Base-by-base conservation (phyloP, 140 eudicot genomes). In the Flaveria floridana region DNA sequence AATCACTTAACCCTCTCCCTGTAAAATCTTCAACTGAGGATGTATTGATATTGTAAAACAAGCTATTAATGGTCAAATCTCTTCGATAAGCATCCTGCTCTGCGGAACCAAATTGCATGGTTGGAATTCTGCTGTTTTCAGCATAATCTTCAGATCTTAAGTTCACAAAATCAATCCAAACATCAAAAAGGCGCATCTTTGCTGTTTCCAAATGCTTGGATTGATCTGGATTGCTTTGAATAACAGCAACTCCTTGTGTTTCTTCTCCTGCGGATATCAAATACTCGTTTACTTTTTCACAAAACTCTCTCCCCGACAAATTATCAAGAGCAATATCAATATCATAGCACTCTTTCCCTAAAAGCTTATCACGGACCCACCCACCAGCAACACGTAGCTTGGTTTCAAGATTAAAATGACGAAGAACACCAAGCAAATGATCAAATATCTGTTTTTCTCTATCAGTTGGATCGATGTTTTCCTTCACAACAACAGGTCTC, bases 321-420 rank as follows among this genome's bases (percentile, higher is more conserved):
- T 73, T 7, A 73, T 73, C 78, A 44, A 59, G 58, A 61, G 78
- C 69, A 58, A 73, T 73, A 61, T 73, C 78, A 1, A 73, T 73
- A 61, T 73, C 78, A 44, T 46, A 61, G 7, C 77, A 72, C 41
- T 72, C 77, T 58, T 72, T 72, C 64, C 77, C 77, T 72, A 72
- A 21, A 42, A 73, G 70, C 70, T 58, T 73, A 48, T 73, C 78
- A 2, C 78, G 46, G 20, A 73, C 78, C 76, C 76, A 72, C 65
- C 76, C 65, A 18, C 65, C 77, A 72, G 96, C 97, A 26, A 91
- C 95, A 16, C 96, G 94, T 16, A 91, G 97, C 84, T 91, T 89
- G 21, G 97, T 91, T 62, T 77, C 65, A 18, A 91, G 86, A 42
- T 67, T 79, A 37, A 87, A 91, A 74, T 87, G 88, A 52, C 58